A percentile compares a stretch with the other conserved stretches of the same genome.
These are phyloP conservation scores for Solanum piurae DNA, from an alignment of 257 asterid species.

Conservation along the genomic window DNA sequence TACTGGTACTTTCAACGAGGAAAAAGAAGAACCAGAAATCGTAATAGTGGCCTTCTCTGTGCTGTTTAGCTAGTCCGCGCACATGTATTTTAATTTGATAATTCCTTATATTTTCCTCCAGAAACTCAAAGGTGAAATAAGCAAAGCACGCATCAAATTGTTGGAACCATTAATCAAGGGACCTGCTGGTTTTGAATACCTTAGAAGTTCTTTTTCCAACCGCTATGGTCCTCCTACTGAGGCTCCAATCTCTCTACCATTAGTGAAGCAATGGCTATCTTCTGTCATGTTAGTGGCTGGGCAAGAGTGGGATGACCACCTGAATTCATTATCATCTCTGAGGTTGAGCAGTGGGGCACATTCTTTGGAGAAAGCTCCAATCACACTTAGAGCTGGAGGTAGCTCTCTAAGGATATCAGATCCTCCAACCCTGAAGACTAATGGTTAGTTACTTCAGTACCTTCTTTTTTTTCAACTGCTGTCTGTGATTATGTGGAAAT, in stretches of 20 bases:
- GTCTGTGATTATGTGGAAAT: not conserved
- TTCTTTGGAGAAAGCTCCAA: not conserved
- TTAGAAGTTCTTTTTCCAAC: slow-evolving; percentile 9
- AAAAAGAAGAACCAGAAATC: not conserved
- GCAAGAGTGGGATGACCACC: slow-evolving; percentile 14
- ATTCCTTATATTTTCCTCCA: not conserved
- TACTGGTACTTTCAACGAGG: not conserved
- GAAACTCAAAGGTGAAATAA: slow-evolving; percentile 11
- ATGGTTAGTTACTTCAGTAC: not conserved
- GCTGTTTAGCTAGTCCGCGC: not conserved
- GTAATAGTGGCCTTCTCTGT: not conserved
- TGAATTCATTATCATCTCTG: slow-evolving; percentile 7
- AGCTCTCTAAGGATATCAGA: not conserved
- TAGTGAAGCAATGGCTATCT: slow-evolving; percentile 11
- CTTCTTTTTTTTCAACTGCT: not conserved
- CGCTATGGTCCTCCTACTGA: slow-evolving; percentile 13
- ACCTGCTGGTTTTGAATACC: slow-evolving; percentile 16
- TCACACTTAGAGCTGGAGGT: slow-evolving; percentile 12
- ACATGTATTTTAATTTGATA: not conserved
- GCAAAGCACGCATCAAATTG: slow-evolving; percentile 6
- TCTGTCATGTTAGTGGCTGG: slow-evolving; percentile 4
- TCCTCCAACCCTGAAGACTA: not conserved
- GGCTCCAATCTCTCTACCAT: slow-evolving; percentile 6
- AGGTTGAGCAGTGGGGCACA: not conserved
- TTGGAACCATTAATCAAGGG: slow-evolving; percentile 16